Percentiles rank a stretch among this genome's conserved stretches.
Conservation (phyloP, 345 rosid genomes). For the Jatropha curcas region DNA sequence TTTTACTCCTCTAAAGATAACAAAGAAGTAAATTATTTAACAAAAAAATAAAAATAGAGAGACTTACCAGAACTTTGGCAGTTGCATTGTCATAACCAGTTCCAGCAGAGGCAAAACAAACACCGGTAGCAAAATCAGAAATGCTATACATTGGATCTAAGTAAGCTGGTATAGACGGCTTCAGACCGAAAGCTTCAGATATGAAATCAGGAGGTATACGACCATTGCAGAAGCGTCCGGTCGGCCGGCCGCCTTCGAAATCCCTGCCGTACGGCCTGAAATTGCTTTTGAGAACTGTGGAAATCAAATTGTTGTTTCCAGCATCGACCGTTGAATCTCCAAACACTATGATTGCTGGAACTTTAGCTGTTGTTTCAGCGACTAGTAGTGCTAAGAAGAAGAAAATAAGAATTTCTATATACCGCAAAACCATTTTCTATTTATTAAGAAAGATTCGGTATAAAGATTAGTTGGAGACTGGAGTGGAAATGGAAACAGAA, state of each 20-base stretch:
- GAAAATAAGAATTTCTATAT: not conserved
- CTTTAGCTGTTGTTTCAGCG: slow-evolving; percentile 15
- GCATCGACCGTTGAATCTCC: slow-evolving; percentile 81
- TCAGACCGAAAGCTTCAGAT: slow-evolving; percentile 72
- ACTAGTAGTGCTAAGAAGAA: not conserved
- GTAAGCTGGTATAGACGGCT: slow-evolving; percentile 69
- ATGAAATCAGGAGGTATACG: slow-evolving; percentile 70
- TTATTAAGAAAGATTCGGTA: not conserved
- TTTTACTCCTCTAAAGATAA: too few relatives aligned
- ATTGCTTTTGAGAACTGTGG: slow-evolving; percentile 68
- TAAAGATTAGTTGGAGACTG: not conserved
- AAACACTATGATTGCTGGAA: slow-evolving; percentile 67
- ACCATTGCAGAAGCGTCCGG: slow-evolving; percentile 78
- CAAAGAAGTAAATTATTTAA: too few relatives aligned
- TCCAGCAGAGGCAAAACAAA: slow-evolving; percentile 91
- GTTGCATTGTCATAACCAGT: slow-evolving; percentile 86
- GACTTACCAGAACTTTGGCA: slow-evolving; percentile 68
- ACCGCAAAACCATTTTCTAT: not conserved
- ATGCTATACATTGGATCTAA: slow-evolving; percentile 64
- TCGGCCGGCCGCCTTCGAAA: slow-evolving; percentile 57
- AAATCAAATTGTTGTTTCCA: slow-evolving; percentile 76
- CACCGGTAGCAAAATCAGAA: slow-evolving; percentile 71
- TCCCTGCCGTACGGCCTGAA: slow-evolving; percentile 81
- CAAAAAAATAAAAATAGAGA: not conserved
- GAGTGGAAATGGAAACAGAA: too few relatives aligned